Evolutionary conservation across 768 basidiomycete species (phyloP).

Genomic region (Trametes sanguinea): DNA sequence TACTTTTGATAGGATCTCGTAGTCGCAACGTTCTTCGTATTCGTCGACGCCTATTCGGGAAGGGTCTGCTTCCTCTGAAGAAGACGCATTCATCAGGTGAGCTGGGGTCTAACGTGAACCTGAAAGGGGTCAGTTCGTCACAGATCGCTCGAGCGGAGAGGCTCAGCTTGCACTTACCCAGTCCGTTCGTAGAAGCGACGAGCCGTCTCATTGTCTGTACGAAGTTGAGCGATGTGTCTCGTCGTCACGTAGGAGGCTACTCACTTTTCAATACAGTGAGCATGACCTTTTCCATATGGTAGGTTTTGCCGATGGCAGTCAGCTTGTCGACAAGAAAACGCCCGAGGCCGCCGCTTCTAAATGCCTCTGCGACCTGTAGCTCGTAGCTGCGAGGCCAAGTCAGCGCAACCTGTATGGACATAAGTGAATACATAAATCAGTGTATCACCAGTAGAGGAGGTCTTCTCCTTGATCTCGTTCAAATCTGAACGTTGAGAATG

Average conservation of each 20-base stretch:
- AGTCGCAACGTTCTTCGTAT: conserved; percentile 35
- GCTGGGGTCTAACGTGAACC: conserved; percentile 54
- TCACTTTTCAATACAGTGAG: conserved; percentile 79
- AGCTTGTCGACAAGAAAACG: conserved; percentile 52
- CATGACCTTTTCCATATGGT: conserved; percentile 68
- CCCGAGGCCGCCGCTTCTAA: conserved; percentile 60
- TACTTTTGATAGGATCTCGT: conserved; percentile 40
- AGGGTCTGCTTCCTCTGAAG: not conserved
- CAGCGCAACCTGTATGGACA: not conserved
- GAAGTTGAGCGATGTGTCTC: not conserved
- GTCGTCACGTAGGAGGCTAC: conserved; percentile 10
- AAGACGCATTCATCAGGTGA: conserved; percentile 47
- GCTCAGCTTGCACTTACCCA: conserved; percentile 45
- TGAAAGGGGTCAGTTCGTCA: conserved; percentile 26
- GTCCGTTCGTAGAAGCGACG: conserved; percentile 52
- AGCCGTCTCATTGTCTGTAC: conserved; percentile 48
- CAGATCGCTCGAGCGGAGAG: not conserved
- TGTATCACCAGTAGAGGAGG: conserved; percentile 66
- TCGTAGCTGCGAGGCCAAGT: conserved; percentile 60
- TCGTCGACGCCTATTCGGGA: not conserved
- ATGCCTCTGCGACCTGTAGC: conserved; percentile 55
- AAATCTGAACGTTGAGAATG: conserved; percentile 67
- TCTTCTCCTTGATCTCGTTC: conserved; percentile 63
- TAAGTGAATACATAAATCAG: too few species aligned
- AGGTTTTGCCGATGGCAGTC: conserved; percentile 49